These are phyloP conservation scores for Ophiobolus disseminans DNA, from an alignment of 2,329 filamentous ascomycete genomes.

Conservation along the genomic window DNA sequence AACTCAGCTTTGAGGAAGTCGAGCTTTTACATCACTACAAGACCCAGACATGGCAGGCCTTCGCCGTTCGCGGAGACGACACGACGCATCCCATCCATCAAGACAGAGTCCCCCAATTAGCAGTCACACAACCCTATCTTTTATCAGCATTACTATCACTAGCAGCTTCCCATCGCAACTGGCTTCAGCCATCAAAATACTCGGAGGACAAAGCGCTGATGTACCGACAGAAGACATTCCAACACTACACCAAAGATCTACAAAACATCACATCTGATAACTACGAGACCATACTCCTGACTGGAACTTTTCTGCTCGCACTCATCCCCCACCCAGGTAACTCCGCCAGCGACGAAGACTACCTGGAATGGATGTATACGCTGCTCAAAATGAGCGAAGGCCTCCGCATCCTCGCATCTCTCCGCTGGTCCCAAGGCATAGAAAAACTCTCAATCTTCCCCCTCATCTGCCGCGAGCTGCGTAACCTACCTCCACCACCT, in stretches of 20 bases:
- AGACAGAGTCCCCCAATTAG: slow-evolving; percentile 29
- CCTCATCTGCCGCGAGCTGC: slow-evolving; percentile 36
- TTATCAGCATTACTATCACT: slow-evolving; percentile 39
- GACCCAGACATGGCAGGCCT: slow-evolving; percentile 28
- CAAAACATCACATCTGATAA: slow-evolving; percentile 39
- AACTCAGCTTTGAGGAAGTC: slow-evolving; percentile 26
- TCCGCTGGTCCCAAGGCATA: slow-evolving; percentile 41
- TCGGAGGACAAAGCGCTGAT: slow-evolving; percentile 20
- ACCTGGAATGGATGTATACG: slow-evolving; percentile 33
- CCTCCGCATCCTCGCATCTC: slow-evolving; percentile 35
- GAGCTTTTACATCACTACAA: slow-evolving; percentile 37
- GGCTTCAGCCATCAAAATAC: slow-evolving; percentile 16
- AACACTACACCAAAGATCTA: slow-evolving; percentile 34
- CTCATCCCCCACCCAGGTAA: slow-evolving; percentile 26
- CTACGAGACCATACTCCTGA: slow-evolving; percentile 41
- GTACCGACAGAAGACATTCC: slow-evolving; percentile 39
- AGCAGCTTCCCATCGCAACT: slow-evolving; percentile 31
- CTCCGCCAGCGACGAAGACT: slow-evolving; percentile 6
- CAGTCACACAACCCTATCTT: slow-evolving; percentile 30
- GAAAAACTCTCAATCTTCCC: slow-evolving; percentile 42
- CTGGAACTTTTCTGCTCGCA: slow-evolving; percentile 30
- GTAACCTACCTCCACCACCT: slow-evolving; percentile 37
- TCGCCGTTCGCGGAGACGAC: slow-evolving; percentile 30
- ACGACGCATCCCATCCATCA: slow-evolving; percentile 25
- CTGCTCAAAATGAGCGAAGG: slow-evolving; percentile 42